phyloP scores from a whole-genome alignment of 768 basidiomycete species.

The Pleurotus ostreatus region DNA sequence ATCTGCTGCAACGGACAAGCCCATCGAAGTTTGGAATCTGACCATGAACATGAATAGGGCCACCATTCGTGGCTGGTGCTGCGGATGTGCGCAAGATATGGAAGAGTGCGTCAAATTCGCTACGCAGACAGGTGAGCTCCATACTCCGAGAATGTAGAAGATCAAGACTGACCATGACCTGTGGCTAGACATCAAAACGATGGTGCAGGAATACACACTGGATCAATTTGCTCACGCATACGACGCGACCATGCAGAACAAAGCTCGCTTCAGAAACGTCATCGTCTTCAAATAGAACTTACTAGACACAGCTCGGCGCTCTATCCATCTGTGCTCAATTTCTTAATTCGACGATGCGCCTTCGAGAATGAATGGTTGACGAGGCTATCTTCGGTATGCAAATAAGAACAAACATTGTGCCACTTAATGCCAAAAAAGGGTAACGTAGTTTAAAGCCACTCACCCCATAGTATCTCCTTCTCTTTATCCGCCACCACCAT shows the following conservation, averaged over 20 bases:
- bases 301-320: too few relatives aligned
- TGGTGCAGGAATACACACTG: conserved; percentile 7
- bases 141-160: too few relatives aligned
- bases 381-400: too few relatives aligned
- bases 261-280: conserved; percentile 7
- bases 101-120: conserved; percentile 9
- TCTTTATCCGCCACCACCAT: too few relatives aligned
- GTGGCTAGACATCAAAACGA: conserved; percentile 1
- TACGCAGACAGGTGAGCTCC: background rate
- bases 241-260: conserved; percentile 5
- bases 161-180: background rate
- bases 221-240: conserved; percentile 7
- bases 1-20: conserved; percentile 8
- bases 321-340: too few relatives aligned
- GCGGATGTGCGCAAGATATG: conserved; percentile 10
- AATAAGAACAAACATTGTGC: too few relatives aligned
- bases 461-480: too few relatives aligned
- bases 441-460: too few relatives aligned
- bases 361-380: too few relatives aligned
- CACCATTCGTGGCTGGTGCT: conserved; percentile 5
- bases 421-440: too few relatives aligned
- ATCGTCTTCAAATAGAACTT: conserved; percentile 3
- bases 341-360: too few relatives aligned
- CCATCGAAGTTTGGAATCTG: conserved; percentile 6
- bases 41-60: conserved; percentile 8